phyloP scores from a whole-genome alignment of 768 basidiomycete species.

The Kwoniella pini region DNA sequence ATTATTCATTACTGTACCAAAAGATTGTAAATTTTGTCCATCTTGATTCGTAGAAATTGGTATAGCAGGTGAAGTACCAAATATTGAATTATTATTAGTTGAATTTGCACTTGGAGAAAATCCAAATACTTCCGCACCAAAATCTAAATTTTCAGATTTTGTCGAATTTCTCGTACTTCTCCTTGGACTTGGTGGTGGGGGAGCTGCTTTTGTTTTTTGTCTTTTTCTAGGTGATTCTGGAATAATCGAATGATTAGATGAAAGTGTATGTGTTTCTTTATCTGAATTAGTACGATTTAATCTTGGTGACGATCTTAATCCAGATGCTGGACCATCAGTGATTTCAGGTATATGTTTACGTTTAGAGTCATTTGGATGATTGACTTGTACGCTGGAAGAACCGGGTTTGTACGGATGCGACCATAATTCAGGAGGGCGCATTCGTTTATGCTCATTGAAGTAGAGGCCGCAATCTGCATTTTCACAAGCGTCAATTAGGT shows the following conservation, averaged over 20 bases:
- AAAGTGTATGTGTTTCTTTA: not conserved
- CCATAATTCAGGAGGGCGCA: constrained; percentile 47
- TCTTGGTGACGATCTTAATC: constrained; percentile 30
- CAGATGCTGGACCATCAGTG: constrained; percentile 19
- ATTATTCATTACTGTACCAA: not conserved
- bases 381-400: too few species aligned
- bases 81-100: constrained; percentile 10
- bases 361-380: constrained; percentile 1
- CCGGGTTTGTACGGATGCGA: constrained; percentile 8
- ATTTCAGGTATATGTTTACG: constrained; percentile 15
- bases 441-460: constrained; percentile 46
- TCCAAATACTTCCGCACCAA: constrained; percentile 20
- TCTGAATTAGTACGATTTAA: constrained; percentile 16
- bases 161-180: constrained; percentile 22
- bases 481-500: too few species aligned
- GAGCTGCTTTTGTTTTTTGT: constrained; percentile 12
- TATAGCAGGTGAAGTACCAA: constrained; percentile 35
- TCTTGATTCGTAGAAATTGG: constrained; percentile 2
- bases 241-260: not conserved
- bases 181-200: constrained; percentile 26
- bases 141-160: constrained; percentile 12
- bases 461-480: constrained; percentile 38
- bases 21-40: not conserved
- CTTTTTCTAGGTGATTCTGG: constrained; percentile 29
- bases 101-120: constrained; percentile 22